Evolutionary conservation across 306 rosid genomes (phyloP).

Genomic region (Hylodesmum podocarpum): DNA sequence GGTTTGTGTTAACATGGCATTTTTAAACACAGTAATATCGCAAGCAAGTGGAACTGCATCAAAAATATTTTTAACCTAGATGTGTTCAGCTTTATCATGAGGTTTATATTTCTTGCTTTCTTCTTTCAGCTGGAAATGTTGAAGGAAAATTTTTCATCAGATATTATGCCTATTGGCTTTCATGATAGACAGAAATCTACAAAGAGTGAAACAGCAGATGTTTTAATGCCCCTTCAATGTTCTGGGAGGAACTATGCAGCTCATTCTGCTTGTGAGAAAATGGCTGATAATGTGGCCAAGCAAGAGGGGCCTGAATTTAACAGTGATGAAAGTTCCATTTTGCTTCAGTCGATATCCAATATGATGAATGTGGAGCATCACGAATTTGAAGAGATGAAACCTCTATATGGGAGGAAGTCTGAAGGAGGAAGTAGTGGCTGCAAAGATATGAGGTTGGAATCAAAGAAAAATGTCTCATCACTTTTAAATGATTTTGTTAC

Average conservation of each 20-base stretch:
- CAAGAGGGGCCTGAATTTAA: constrained; percentile 52
- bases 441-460: constrained; percentile 45
- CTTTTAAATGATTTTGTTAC: constrained; percentile 29
- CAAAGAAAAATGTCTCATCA: constrained; percentile 31
- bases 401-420: constrained; percentile 40
- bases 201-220: constrained; percentile 45
- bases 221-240: constrained; percentile 46
- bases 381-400: constrained; percentile 43
- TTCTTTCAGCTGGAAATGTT: constrained; percentile 48
- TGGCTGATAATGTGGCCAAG: constrained; percentile 56
- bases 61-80: not conserved
- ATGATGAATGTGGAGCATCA: constrained; percentile 46
- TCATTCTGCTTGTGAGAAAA: constrained; percentile 43
- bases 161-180: constrained; percentile 43
- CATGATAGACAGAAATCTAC: constrained; percentile 43
- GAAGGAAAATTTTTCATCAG: constrained; percentile 43
- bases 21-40: not conserved
- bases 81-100: constrained; percentile 8
- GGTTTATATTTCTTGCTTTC: constrained; percentile 22
- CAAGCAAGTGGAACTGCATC: constrained; percentile 15
- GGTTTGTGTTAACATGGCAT: not conserved
- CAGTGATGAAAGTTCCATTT: constrained; percentile 40
- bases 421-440: constrained; percentile 54
- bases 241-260: constrained; percentile 47
- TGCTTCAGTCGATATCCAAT: constrained; percentile 48